phyloP scores from a whole-genome alignment of 495 filamentous ascomycete genomes.

The Trichoderma asperelloides region DNA sequence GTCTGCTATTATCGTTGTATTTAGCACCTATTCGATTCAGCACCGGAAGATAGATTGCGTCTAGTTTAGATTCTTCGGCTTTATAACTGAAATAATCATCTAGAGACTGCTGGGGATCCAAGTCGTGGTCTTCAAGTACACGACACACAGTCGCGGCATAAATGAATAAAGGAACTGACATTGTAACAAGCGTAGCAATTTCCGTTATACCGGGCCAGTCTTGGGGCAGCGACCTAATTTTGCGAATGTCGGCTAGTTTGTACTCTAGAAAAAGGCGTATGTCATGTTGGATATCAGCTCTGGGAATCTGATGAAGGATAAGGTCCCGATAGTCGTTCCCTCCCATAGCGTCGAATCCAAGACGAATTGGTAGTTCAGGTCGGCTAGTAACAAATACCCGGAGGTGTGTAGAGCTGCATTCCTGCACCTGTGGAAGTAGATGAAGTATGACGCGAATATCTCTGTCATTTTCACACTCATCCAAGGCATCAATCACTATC shows the following conservation, averaged over 20 bases:
- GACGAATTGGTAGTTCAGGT: not conserved
- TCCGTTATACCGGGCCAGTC: not conserved
- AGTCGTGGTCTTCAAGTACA: not conserved
- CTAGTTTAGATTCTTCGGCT: not conserved
- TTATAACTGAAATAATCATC: not conserved
- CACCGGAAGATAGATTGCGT: not conserved
- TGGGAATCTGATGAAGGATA: not conserved
- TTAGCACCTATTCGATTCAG: not conserved
- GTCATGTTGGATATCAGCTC: not conserved
- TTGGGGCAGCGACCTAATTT: not conserved
- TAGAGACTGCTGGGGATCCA: not conserved
- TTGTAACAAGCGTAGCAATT: not conserved
- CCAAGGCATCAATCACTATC: not conserved
- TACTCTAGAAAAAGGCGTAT: not conserved
- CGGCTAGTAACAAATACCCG: not conserved
- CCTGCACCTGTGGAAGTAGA: not conserved
- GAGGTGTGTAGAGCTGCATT: not conserved
- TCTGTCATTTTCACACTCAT: not conserved
- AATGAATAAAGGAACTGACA: not conserved
- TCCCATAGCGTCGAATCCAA: not conserved
- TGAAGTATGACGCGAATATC: not conserved
- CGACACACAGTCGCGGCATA: not conserved
- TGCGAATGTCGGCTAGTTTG: not conserved
- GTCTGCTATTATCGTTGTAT: not conserved
- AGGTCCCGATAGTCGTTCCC: not conserved